A percentile compares a stretch with the other conserved stretches of the same genome.
These are phyloP conservation scores for Xylaria sp. DNA, from an alignment of 2,329 filamentous ascomycete genomes.

Conservation along the genomic window DNA sequence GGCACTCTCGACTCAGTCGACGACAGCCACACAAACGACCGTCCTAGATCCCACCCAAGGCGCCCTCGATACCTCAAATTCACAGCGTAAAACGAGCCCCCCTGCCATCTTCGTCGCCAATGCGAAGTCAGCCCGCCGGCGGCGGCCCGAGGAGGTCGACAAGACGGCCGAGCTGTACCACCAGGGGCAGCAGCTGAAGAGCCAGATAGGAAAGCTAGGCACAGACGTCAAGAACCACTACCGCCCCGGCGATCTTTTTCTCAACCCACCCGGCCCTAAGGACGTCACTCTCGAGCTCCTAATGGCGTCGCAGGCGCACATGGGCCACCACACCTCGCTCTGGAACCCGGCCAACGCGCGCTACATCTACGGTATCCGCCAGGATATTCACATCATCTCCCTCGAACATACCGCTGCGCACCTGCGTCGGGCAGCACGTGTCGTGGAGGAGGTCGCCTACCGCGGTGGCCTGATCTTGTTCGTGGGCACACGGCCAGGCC, in stretches of 20 bases:
- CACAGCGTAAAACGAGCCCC: background rate
- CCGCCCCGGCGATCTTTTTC: slow-evolving; percentile 71
- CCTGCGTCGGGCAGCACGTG: slow-evolving; percentile 89
- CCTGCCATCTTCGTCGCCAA: slow-evolving; percentile 45
- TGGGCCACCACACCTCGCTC: slow-evolving; percentile 88
- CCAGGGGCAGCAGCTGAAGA: slow-evolving; percentile 55
- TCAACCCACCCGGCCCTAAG: slow-evolving; percentile 77
- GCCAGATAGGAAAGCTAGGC: slow-evolving; percentile 60
- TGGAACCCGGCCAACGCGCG: slow-evolving; percentile 96
- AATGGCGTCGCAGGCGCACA: slow-evolving; percentile 85
- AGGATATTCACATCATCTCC: slow-evolving; percentile 91
- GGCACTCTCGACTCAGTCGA: slow-evolving; percentile 51
- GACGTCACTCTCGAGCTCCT: slow-evolving; percentile 92
- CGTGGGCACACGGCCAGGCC: slow-evolving; percentile 85
- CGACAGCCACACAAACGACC: slow-evolving; percentile 40
- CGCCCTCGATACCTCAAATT: slow-evolving; percentile 35
- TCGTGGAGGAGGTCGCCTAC: slow-evolving; percentile 87
- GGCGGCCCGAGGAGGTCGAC: slow-evolving; percentile 40
- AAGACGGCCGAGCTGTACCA: slow-evolving; percentile 52
- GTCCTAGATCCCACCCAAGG: slow-evolving; percentile 40
- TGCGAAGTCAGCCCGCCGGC: slow-evolving; percentile 36
- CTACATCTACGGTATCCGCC: slow-evolving; percentile 91
- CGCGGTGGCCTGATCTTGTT: slow-evolving; percentile 88
- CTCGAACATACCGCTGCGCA: slow-evolving; percentile 90
- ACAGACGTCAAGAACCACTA: slow-evolving; percentile 66